Base-by-base conservation (phyloP, 768 basidiomycete genomes). In the Leccinum pellstonianum region DNA sequence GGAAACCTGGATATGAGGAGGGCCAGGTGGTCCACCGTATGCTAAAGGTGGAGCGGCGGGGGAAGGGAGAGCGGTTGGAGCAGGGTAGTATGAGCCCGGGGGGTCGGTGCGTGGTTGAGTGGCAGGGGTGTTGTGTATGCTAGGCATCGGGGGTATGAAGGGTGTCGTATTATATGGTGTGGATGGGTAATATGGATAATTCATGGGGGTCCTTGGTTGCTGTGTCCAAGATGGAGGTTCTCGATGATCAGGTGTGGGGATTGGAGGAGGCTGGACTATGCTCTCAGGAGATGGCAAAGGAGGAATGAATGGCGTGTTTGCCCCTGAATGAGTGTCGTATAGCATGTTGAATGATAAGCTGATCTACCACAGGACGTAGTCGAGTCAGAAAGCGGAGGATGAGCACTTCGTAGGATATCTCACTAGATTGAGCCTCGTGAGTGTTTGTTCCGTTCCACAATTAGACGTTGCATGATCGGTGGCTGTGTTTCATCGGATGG, bases 161-260 rank as follows among this genome's bases (percentile, higher is more conserved):
- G 76, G 76, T 7, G 75, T 73, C 3, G 66, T 54, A 38, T 73
- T 76, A 37, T 76, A 77, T 5, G 79, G 79, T 14, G 78, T 73
- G 15, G 62, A 58, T 1, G 77, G 75, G 56, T 79, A 80, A 37
- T 68, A 70, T 10, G 79, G 77, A 56, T 78, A 80, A 49, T 68
- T 67, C 57, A 69, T 73, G 0, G 76, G 69, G 2, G 66, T 63
- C 57, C 75, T 75, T 19, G 74, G 70, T 7, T 69, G 64, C 31
- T 73, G 64, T 37, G 74, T 65, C 79, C 79, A 80, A 25, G 66
- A 52, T 1, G 74, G 75, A 46, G 64, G 64, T 15, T 69, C 73
- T 53, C 64, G 64, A 25, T 64, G 65, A 49, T 69, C 68, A 3
- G 66, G 65, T 4, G 70, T 50, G 33, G 77, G 78, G 33, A 77